Conservation (phyloP, 805 yeast species). For the Alloascoidea africana region DNA sequence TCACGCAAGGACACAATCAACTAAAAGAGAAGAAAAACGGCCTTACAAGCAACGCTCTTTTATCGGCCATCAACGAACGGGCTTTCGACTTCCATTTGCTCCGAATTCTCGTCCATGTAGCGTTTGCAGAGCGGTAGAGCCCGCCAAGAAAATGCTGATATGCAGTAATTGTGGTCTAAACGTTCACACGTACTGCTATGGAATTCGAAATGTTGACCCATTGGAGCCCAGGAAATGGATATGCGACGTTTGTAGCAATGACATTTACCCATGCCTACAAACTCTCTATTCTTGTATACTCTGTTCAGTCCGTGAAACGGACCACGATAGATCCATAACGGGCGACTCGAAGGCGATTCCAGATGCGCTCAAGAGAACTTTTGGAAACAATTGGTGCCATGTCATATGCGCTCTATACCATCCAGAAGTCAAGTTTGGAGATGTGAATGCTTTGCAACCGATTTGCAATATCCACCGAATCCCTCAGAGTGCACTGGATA, state of each 20-base stretch:
- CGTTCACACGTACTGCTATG: slow-evolving; percentile 63
- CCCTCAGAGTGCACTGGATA: slow-evolving; percentile 16
- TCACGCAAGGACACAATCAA: background rate
- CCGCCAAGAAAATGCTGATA: slow-evolving; percentile 25
- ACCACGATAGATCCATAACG: slow-evolving; percentile 27
- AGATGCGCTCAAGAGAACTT: slow-evolving; percentile 58
- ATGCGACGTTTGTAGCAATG: slow-evolving; percentile 71
- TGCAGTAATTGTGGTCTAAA: slow-evolving; percentile 56
- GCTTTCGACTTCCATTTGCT: background rate
- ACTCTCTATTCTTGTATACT: slow-evolving; percentile 47
- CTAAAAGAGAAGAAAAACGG: slow-evolving; percentile 3
- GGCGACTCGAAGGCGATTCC: slow-evolving; percentile 29
- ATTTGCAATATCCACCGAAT: slow-evolving; percentile 21
- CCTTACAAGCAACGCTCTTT: slow-evolving; percentile 5
- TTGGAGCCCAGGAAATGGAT: slow-evolving; percentile 34
- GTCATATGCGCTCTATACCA: slow-evolving; percentile 50
- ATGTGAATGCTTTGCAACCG: slow-evolving; percentile 29
- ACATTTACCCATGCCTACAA: slow-evolving; percentile 40
- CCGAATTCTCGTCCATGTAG: slow-evolving; percentile 27
- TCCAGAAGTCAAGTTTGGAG: slow-evolving; percentile 27
- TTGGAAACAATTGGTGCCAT: slow-evolving; percentile 66
- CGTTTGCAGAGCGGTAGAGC: slow-evolving; percentile 33
- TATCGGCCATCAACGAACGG: slow-evolving; percentile 11
- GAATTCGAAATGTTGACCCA: slow-evolving; percentile 18
- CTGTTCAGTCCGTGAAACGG: slow-evolving; percentile 41